Percentiles rank a stretch among this genome's conserved stretches.
Conservation (phyloP, 441 rosid genomes). For the Gossypium schwendimanii region DNA sequence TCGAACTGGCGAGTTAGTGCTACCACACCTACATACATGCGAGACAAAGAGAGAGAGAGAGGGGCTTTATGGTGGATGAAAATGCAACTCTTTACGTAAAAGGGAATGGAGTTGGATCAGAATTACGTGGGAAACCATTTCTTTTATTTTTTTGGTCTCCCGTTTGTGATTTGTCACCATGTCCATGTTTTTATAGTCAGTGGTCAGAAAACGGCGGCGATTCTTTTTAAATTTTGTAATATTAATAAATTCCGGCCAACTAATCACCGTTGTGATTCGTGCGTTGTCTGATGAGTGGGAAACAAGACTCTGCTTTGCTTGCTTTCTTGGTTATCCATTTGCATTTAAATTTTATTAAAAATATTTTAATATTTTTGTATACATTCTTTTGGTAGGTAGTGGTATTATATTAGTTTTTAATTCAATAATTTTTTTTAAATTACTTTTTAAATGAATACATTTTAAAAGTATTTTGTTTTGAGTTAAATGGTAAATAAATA, state of each 20-base stretch:
- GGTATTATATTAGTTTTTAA: too few relatives aligned
- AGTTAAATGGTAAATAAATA: too few relatives aligned
- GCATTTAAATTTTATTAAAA: neutral
- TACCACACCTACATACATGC: slow-evolving; percentile 26
- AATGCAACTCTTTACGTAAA: neutral
- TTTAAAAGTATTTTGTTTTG: too few relatives aligned
- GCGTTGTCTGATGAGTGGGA: neutral
- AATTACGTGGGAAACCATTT: neutral
- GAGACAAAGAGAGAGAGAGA: neutral
- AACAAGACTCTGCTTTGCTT: neutral
- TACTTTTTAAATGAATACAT: too few relatives aligned
- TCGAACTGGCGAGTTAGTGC: slow-evolving; percentile 10
- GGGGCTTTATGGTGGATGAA: neutral
- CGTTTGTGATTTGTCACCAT: neutral
- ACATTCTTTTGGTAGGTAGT: too few relatives aligned
- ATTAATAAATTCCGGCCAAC: neutral
- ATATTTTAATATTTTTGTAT: too few relatives aligned
- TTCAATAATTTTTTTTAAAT: too few relatives aligned
- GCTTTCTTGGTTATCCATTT: neutral
- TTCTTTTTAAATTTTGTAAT: neutral
- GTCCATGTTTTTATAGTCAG: neutral
- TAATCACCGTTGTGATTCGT: neutral
- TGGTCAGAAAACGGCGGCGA: neutral
- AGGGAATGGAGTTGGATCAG: neutral
- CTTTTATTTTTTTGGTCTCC: neutral